Evolutionary conservation across 2,329 filamentous ascomycete species (phyloP).

Genomic region (Talaromyces sp.): DNA sequence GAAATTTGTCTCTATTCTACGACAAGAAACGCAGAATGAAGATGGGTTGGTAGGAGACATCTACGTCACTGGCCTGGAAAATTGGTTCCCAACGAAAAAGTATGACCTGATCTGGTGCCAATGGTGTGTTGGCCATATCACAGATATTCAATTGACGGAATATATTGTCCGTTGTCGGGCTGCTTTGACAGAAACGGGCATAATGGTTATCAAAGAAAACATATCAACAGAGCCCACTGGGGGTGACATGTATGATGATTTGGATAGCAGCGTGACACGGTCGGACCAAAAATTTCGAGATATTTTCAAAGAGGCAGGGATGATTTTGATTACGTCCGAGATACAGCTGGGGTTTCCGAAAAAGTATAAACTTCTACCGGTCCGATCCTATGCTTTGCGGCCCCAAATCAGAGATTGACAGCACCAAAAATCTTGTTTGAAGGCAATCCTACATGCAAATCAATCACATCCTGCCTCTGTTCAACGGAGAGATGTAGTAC

Average conservation of each 20-base stretch:
- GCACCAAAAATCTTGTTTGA: neutral
- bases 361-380: constrained; percentile 62
- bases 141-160: constrained; percentile 66
- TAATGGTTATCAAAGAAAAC: constrained; percentile 80
- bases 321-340: constrained; percentile 67
- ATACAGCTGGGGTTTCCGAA: constrained; percentile 70
- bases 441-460: neutral
- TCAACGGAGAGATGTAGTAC: neutral
- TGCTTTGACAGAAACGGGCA: constrained; percentile 44
- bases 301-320: constrained; percentile 65
- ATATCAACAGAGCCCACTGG: constrained; percentile 53
- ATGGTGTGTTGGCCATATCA: constrained; percentile 83
- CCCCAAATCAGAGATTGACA: constrained; percentile 34
- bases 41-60: constrained; percentile 59
- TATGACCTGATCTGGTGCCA: constrained; percentile 89
- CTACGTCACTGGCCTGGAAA: constrained; percentile 71
- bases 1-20: constrained; percentile 70
- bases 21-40: constrained; percentile 34
- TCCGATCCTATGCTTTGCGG: constrained; percentile 74
- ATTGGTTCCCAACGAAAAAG: constrained; percentile 57
- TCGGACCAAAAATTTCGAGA: constrained; percentile 68
- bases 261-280: constrained; percentile 76
- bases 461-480: neutral
- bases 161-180: constrained; percentile 64
- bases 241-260: constrained; percentile 69